phyloP scores from a whole-genome alignment of 2,329 filamentous ascomycete genomes.

The Microdochium trichocladiopsis region DNA sequence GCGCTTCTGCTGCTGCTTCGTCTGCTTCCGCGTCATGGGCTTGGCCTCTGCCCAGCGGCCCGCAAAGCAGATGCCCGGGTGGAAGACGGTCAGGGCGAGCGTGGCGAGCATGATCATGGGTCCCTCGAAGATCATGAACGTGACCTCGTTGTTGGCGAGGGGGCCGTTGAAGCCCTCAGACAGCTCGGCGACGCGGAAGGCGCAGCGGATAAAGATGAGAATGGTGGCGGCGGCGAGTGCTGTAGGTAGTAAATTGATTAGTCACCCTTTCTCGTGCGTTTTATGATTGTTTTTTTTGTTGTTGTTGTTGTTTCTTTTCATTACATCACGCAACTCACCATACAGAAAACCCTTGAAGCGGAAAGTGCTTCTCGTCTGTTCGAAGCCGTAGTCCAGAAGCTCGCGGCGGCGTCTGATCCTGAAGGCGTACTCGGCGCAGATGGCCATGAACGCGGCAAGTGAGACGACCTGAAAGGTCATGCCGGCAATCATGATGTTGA shows the following conservation, averaged over 20 bases:
- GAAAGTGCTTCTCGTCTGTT: not conserved
- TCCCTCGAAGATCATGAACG: constrained; percentile 40
- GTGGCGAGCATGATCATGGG: constrained; percentile 23
- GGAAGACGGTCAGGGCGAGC: constrained; percentile 18
- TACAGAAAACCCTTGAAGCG: not conserved
- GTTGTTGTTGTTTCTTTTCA: not conserved
- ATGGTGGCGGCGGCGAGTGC: constrained; percentile 39
- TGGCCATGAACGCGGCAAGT: constrained; percentile 33
- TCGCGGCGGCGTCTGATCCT: constrained; percentile 8
- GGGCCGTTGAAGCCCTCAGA: constrained; percentile 44
- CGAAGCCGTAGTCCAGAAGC: not conserved
- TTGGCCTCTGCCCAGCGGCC: constrained; percentile 3
- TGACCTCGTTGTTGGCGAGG: constrained; percentile 35
- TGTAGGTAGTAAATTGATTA: no score
- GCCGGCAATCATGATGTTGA: constrained; percentile 41
- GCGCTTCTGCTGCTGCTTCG: not conserved
- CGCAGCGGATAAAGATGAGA: constrained; percentile 45
- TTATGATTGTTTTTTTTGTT: not conserved
- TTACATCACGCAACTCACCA: not conserved
- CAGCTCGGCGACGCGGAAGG: constrained; percentile 52
- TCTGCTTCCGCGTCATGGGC: not conserved
- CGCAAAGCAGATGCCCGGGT: constrained; percentile 16
- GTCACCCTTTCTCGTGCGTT: no score
- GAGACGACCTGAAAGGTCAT: constrained; percentile 37
- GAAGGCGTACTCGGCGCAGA: constrained; percentile 27